These are phyloP conservation scores for Shiraia sp. DNA, from an alignment of 2,329 filamentous ascomycete species.

Conservation along the genomic window DNA sequence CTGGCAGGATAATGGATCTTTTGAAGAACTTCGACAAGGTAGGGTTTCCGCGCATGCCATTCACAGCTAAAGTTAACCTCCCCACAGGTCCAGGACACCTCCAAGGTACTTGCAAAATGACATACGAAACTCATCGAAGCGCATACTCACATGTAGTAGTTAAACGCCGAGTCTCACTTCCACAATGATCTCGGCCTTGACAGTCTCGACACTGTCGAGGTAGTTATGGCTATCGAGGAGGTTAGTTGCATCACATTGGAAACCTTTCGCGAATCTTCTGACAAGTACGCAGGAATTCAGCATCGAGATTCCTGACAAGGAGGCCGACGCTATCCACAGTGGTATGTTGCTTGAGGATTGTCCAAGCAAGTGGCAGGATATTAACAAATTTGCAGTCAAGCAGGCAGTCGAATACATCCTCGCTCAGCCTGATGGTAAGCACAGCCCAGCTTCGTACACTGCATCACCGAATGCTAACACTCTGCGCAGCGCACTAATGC, in stretches of 20 bases:
- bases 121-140: neutral
- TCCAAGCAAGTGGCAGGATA: slow-evolving; percentile 1
- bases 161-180: slow-evolving; percentile 85
- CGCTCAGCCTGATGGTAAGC: slow-evolving; percentile 85
- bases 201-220: slow-evolving; percentile 97
- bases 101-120: slow-evolving; percentile 54
- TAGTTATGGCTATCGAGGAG: slow-evolving; percentile 99
- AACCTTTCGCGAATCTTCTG: slow-evolving; percentile 7
- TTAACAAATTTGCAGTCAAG: slow-evolving; percentile 67
- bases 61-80: slow-evolving; percentile 30
- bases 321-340: slow-evolving; percentile 91
- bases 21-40: slow-evolving; percentile 98
- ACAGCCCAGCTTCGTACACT: slow-evolving; percentile 25
- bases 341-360: slow-evolving; percentile 61
- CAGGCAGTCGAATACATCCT: slow-evolving; percentile 95
- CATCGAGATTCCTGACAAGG: slow-evolving; percentile 98
- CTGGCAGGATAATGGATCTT: slow-evolving; percentile 89
- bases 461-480: slow-evolving; percentile 23
- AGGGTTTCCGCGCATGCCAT: slow-evolving; percentile 37
- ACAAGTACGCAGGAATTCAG: slow-evolving; percentile 65
- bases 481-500: slow-evolving; percentile 40
- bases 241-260: slow-evolving; percentile 51
- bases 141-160: slow-evolving; percentile 58
- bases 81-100: slow-evolving; percentile 63
- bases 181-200: slow-evolving; percentile 96